Evolutionary conservation across 257 asterid species (phyloP).

Genomic region (Rubia yunnanensis): DNA sequence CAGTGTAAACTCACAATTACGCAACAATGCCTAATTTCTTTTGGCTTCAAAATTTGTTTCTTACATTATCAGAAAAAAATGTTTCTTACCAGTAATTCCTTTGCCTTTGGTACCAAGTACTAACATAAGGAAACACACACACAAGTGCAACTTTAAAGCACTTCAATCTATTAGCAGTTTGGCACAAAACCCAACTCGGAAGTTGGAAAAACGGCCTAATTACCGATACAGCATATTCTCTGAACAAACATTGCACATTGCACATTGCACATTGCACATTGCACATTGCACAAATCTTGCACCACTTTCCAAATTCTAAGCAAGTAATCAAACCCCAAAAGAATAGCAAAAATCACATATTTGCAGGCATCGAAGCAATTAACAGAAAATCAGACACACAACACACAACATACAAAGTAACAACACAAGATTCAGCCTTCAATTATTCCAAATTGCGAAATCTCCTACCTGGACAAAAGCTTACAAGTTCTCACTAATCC

Average conservation of each 20-base stretch:
- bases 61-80: no score
- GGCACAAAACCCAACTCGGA: neutral
- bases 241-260: no score
- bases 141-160: neutral
- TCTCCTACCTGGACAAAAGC: neutral
- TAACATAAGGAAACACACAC: no score
- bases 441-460: neutral
- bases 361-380: neutral
- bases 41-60: no score
- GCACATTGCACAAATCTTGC: no score
- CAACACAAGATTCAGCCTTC: neutral
- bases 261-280: no score
- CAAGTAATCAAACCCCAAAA: neutral
- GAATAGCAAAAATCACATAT: neutral
- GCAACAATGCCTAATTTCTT: no score
- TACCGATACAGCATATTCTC: neutral
- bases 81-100: no score
- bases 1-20: no score
- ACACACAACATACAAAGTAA: neutral
- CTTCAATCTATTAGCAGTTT: no score
- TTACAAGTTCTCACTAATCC: neutral
- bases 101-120: no score
- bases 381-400: neutral
- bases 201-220: neutral
- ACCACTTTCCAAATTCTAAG: neutral